Percentiles rank a stretch among this genome's conserved stretches.
These are phyloP conservation scores for Scutellaria minor DNA, from an alignment of 257 asterid species.

Conservation along the genomic window DNA sequence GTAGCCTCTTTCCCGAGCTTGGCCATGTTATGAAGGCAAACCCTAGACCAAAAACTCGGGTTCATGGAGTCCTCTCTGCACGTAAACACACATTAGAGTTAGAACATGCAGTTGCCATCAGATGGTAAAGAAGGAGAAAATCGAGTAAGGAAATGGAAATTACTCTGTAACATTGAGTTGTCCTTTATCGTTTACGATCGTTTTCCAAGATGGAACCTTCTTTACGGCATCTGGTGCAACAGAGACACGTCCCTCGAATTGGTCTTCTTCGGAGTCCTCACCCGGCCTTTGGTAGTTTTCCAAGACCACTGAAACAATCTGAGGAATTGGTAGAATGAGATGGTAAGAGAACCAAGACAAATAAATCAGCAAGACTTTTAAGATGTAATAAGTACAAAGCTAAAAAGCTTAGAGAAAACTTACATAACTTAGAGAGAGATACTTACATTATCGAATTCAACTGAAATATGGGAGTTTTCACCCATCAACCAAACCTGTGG, in stretches of 20 bases:
- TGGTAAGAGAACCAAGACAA: constrained; percentile 10
- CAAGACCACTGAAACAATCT: constrained; percentile 92
- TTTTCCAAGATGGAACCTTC: constrained; percentile 73
- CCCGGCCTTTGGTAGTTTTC: constrained; percentile 67
- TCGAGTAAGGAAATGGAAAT: constrained; percentile 37
- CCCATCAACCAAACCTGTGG: constrained; percentile 96
- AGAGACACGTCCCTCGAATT: constrained; percentile 60
- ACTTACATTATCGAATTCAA: constrained; percentile 83
- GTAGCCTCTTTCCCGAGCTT: constrained; percentile 92
- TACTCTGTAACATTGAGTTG: constrained; percentile 72
- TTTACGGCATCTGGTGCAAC: constrained; percentile 51
- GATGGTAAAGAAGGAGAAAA: constrained; percentile 30
- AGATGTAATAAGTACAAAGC: background rate
- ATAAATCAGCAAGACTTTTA: background rate
- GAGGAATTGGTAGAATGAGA: constrained; percentile 34
- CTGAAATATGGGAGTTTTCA: constrained; percentile 83
- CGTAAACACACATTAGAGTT: constrained; percentile 14
- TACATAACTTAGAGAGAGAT: constrained; percentile 9
- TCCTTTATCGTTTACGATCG: constrained; percentile 74
- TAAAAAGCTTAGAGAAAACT: background rate
- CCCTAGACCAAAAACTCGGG: constrained; percentile 89
- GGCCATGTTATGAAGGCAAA: constrained; percentile 88
- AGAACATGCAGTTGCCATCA: background rate
- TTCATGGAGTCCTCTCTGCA: constrained; percentile 72
- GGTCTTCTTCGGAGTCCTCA: constrained; percentile 51